Evolutionary conservation across 2,329 filamentous ascomycete genomes (phyloP), one percentile per base, ranked within the genome.

Genomic region (Calonectria ilicicola): DNA sequence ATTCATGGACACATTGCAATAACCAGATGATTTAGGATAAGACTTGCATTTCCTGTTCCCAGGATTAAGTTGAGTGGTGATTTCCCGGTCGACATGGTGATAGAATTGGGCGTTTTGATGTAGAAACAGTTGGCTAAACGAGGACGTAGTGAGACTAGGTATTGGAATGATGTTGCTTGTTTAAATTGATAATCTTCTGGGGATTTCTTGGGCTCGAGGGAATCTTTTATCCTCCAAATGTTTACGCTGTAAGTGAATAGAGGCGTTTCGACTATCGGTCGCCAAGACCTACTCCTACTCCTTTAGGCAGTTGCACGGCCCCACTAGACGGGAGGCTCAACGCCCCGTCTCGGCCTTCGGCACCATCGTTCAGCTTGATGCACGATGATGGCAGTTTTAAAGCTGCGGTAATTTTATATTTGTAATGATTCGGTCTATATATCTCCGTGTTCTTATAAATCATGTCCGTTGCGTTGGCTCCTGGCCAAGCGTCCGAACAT

Each of bases 31-130:
- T 12, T 23, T 12, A 9, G 2, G 15, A 23, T 2, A 60, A 5
- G 27, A 66, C 76, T 77, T 44, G 65, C 77, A 5, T 73, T 73
- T 14, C 65, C 76, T 6, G 67, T 62, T 49, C 77, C 77, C 19
- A 78, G 69, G 10, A 78, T 42, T 3, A 78, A 15, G 23, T 76
- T 78, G 23, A 78, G 15, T n/a, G 65, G 9, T 6, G 72, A 38
- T 17, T 74, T 69, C 26, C 35, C 14, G 8, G 64, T 46, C 19
- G 64, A 6, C 46, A 65, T 14, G 67, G 75, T 78, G 6, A 8
- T 65, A 7, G 19, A 3, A 64, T 38, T 26, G 7, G 9, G 8
- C 14, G 51, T 26, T 3, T 4, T 10, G n/a, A 27, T 10, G n/a
- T 17, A 5, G 12, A 7, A 66, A 21, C 12, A 56, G 29, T 14